phyloP scores from a whole-genome alignment of 2,329 filamentous ascomycete genomes.

The Huntiella omanensis region DNA sequence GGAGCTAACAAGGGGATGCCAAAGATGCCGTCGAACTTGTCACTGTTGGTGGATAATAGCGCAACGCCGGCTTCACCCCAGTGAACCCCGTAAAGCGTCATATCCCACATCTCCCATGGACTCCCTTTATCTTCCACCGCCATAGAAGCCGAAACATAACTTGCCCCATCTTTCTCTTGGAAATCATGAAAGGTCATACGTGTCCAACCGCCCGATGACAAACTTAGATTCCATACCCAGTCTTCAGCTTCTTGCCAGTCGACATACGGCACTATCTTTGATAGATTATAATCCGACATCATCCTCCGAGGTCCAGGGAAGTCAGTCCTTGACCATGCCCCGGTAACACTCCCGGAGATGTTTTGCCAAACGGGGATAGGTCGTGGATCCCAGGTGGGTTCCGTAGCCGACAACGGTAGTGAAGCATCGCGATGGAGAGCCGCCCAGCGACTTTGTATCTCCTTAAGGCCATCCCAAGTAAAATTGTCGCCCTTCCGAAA shows the following conservation, averaged over 20 bases:
- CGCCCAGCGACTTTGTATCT: conserved; percentile 25
- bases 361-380: conserved; percentile 49
- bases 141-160: conserved; percentile 8
- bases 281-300: conserved; percentile 41
- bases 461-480: conserved; percentile 54
- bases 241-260: conserved; percentile 40
- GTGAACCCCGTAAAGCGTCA: conserved; percentile 68
- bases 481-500: conserved; percentile 56
- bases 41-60: conserved; percentile 72
- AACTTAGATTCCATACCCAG: conserved; percentile 70
- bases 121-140: conserved; percentile 9
- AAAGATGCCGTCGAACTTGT: conserved; percentile 87
- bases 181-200: conserved; percentile 17
- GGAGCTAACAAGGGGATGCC: conserved; percentile 68
- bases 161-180: conserved; percentile 14
- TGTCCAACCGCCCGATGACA: conserved; percentile 42
- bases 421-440: conserved; percentile 33
- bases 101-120: conserved; percentile 47
- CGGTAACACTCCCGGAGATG: conserved; percentile 55
- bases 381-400: conserved; percentile 21
- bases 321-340: conserved; percentile 47
- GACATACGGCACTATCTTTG: conserved; percentile 42
- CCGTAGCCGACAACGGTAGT: conserved; percentile 19
- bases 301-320: conserved; percentile 27
- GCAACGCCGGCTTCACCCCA: conserved; percentile 65